Evolutionary conservation across 345 rosid genomes (phyloP).

Genomic region (Gossypium sturtianum): DNA sequence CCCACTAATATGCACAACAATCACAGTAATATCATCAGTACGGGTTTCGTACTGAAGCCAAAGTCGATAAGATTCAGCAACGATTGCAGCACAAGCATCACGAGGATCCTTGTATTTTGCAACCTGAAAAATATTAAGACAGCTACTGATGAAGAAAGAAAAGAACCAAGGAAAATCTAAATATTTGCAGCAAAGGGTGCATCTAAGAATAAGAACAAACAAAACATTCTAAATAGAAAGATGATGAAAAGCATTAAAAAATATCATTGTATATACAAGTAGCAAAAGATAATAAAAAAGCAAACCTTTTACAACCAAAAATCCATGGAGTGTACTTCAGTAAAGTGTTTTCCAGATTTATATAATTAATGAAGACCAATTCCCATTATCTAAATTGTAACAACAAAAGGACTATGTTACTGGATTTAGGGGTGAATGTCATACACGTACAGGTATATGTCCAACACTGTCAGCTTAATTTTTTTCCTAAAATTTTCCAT

Average conservation of each 20-base stretch:
- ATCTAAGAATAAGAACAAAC: background rate
- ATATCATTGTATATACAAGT: background rate
- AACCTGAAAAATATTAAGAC: constrained; percentile 45
- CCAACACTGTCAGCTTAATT: too few relatives aligned
- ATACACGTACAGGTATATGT: too few relatives aligned
- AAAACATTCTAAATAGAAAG: background rate
- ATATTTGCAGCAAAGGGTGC: background rate
- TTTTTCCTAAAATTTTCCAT: background rate
- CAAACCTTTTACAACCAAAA: background rate
- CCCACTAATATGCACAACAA: constrained; percentile 85
- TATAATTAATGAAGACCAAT: background rate
- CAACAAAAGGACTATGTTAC: background rate
- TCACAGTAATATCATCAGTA: constrained; percentile 95
- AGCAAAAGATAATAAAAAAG: background rate
- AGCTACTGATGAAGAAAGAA: background rate
- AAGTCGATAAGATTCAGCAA: constrained; percentile 95
- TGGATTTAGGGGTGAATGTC: too few relatives aligned
- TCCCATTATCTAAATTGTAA: background rate
- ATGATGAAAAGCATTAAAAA: constrained; percentile 6
- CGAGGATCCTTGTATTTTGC: constrained; percentile 93
- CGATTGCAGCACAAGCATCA: constrained; percentile 99
- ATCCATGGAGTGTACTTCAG: background rate
- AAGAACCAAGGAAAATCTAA: background rate
- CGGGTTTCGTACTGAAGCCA: constrained; percentile 99
- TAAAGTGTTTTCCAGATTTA: background rate